These are phyloP conservation scores for Suhomyces pyralidae DNA, from an alignment of 805 yeast genomes.

Conservation along the genomic window DNA sequence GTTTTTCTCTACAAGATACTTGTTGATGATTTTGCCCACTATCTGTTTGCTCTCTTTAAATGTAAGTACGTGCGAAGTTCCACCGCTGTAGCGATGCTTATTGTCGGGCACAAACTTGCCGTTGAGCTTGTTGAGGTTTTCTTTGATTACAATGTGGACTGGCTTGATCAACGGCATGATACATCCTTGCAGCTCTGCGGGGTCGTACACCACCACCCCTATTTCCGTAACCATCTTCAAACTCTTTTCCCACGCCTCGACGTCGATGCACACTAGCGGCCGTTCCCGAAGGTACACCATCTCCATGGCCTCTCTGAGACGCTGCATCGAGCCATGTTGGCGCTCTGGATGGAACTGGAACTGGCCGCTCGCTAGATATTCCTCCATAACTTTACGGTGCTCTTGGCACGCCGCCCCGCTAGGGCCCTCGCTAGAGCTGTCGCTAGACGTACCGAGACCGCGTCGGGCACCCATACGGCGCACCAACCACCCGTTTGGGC, in stretches of 20 bases:
- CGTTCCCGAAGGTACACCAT: constrained; percentile 17
- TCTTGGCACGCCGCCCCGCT: neutral
- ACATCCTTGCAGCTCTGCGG: constrained; percentile 13
- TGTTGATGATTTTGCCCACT: constrained; percentile 9
- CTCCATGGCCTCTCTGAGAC: constrained; percentile 12
- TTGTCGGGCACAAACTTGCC: constrained; percentile 21
- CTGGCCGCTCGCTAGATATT: neutral
- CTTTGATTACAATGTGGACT: constrained; percentile 20
- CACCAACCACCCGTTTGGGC: neutral
- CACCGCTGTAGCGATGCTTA: constrained; percentile 20
- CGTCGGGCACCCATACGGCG: neutral
- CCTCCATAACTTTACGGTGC: neutral
- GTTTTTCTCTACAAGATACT: constrained; percentile 13
- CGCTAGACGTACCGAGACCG: neutral
- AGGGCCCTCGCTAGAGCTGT: neutral
- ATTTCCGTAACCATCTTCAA: constrained; percentile 20
- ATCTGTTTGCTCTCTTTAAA: constrained; percentile 8
- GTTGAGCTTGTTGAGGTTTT: constrained; percentile 14
- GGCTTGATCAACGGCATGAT: constrained; percentile 16
- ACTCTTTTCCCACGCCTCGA: constrained; percentile 24
- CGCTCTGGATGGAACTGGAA: neutral
- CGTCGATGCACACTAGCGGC: constrained; percentile 25
- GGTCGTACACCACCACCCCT: constrained; percentile 24
- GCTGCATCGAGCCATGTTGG: neutral
- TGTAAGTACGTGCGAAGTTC: constrained; percentile 16